These are phyloP conservation scores for Podila epigama DNA, from an alignment of 192 early-diverging fungal species.

Conservation along the genomic window DNA sequence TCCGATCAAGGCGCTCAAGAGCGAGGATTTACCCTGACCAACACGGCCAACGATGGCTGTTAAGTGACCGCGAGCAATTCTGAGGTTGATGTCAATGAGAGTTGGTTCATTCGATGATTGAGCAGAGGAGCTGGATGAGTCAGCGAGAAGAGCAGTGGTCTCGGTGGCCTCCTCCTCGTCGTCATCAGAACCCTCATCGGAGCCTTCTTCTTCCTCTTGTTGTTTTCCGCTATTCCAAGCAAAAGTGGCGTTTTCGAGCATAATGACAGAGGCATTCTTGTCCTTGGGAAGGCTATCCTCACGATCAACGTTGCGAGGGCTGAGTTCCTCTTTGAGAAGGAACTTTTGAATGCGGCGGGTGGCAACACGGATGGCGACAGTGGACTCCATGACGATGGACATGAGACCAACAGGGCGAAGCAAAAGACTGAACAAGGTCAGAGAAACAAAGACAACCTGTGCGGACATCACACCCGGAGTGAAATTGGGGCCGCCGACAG, in stretches of 20 bases:
- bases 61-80: slow-evolving; percentile 22
- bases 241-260: slow-evolving; percentile 23
- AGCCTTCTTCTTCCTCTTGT: slow-evolving; percentile 4
- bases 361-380: slow-evolving; percentile 80
- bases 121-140: not conserved
- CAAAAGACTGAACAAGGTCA: slow-evolving; percentile 89
- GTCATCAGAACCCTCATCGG: not conserved
- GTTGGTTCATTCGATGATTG: not conserved
- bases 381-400: slow-evolving; percentile 73
- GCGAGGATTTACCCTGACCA: slow-evolving; percentile 60
- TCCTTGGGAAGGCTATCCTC: slow-evolving; percentile 8
- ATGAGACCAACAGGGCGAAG: slow-evolving; percentile 83
- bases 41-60: slow-evolving; percentile 41
- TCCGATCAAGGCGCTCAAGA: slow-evolving; percentile 67
- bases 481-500: slow-evolving; percentile 20
- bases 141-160: slow-evolving; percentile 10
- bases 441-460: slow-evolving; percentile 81
- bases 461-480: slow-evolving; percentile 57
- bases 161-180: slow-evolving; percentile 3
- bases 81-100: slow-evolving; percentile 30
- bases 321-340: slow-evolving; percentile 77
- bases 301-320: not conserved
- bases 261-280: not conserved
- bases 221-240: slow-evolving; percentile 13
- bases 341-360: slow-evolving; percentile 80